A percentile compares a stretch with the other conserved stretches of the same genome.
Conservation (phyloP, 306 rosid genomes). For the Dalbergia oliveri region DNA sequence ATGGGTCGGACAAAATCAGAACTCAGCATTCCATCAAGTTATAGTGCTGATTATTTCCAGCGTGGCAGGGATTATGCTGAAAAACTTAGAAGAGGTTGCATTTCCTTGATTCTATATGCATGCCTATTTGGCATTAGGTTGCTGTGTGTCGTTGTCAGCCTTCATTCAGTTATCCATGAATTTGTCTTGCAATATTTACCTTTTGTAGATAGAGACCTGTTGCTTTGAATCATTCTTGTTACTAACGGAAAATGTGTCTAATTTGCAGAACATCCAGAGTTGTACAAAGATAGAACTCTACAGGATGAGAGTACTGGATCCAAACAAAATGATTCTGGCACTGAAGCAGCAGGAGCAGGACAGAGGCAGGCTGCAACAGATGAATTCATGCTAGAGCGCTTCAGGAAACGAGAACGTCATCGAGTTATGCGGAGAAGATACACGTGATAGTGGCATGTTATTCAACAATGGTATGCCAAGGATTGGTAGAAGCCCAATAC, state of each 20-base stretch:
- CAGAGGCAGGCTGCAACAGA: slow-evolving; percentile 98
- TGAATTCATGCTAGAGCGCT: slow-evolving; percentile 92
- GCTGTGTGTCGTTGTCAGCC: slow-evolving; percentile 18
- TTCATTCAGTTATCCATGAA: slow-evolving; percentile 28
- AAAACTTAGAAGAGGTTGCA: slow-evolving; percentile 88
- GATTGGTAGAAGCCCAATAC: slow-evolving; percentile 2
- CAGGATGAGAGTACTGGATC: slow-evolving; percentile 73
- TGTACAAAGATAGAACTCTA: slow-evolving; percentile 77
- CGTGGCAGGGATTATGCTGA: slow-evolving; percentile 99
- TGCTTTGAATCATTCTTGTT: slow-evolving; percentile 17
- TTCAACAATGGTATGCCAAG: background rate
- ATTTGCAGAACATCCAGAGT: slow-evolving; percentile 93
- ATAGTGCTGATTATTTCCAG: slow-evolving; percentile 97
- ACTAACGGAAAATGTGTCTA: slow-evolving; percentile 40
- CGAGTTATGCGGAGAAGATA: slow-evolving; percentile 79
- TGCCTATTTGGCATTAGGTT: slow-evolving; percentile 31
- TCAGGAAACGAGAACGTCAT: slow-evolving; percentile 94
- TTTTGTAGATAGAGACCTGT: background rate
- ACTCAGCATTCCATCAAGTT: slow-evolving; percentile 88
- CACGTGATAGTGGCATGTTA: slow-evolving; percentile 38
- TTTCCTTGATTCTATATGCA: slow-evolving; percentile 20
- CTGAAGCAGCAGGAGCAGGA: slow-evolving; percentile 73
- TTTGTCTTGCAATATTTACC: slow-evolving; percentile 26
- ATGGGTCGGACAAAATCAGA: slow-evolving; percentile 84
- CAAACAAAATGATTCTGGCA: slow-evolving; percentile 63